Percentiles rank a stretch among this genome's conserved stretches.
Evolutionary conservation across 257 asterid species (phyloP).

Genomic region (Nicotiana sylvestris): DNA sequence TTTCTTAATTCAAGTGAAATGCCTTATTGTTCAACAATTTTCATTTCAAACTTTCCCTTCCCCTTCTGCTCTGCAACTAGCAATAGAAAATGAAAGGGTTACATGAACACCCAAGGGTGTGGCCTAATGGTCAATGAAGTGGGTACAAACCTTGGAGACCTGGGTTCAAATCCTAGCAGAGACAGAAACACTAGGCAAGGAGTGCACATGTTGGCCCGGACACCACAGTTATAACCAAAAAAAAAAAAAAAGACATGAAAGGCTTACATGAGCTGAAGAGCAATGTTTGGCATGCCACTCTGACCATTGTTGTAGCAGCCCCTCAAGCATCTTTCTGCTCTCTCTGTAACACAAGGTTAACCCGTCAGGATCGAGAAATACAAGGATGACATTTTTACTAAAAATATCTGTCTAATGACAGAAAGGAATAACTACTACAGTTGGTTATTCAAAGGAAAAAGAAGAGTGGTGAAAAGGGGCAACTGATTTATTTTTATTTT

Average conservation of each 20-base stretch:
- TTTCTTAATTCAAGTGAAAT: background rate
- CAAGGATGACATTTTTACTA: background rate
- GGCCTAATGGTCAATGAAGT: background rate
- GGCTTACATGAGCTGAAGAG: slow-evolving; percentile 55
- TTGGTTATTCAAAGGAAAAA: background rate
- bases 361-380: slow-evolving; percentile 11
- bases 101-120: slow-evolving; percentile 29
- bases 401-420: background rate
- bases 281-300: slow-evolving; percentile 73
- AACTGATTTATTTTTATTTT: too few species aligned
- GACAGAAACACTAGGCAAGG: background rate
- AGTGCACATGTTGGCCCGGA: background rate
- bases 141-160: background rate
- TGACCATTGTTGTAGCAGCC: slow-evolving; percentile 84
- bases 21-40: background rate
- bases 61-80: background rate
- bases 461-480: background rate
- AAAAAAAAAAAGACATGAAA: background rate
- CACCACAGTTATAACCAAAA: background rate
- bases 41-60: background rate
- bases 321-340: slow-evolving; percentile 83
- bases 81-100: slow-evolving; percentile 20
- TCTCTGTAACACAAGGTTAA: slow-evolving; percentile 46
- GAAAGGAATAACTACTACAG: background rate
- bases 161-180: background rate